A percentile compares a stretch with the other conserved stretches of the same genome.
These are phyloP conservation scores for Hondaea fermentalgiana DNA, from an alignment of 108 stramenopile species.

Conservation along the genomic window DNA sequence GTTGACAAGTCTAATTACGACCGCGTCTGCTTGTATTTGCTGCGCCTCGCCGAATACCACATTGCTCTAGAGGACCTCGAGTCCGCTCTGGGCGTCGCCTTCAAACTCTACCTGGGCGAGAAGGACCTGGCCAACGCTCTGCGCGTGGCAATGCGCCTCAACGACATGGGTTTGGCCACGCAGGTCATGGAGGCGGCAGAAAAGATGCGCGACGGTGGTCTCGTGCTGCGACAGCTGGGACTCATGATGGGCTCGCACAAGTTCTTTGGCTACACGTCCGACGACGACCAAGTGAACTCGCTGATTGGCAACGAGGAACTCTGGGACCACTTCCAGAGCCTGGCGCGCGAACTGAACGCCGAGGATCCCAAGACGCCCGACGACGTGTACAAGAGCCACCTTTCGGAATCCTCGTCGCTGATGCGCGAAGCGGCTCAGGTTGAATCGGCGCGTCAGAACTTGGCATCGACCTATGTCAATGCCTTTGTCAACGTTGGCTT, in stretches of 20 bases:
- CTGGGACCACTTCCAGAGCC: constrained; percentile 72
- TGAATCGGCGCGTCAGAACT: constrained; percentile 93
- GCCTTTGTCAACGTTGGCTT: constrained; percentile 98
- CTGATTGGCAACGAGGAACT: constrained; percentile 85
- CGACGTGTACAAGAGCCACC: constrained; percentile 97
- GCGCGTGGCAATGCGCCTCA: constrained; percentile 79
- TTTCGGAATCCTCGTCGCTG: constrained; percentile 81
- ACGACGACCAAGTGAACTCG: constrained; percentile 66
- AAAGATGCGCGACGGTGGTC: constrained; percentile 25
- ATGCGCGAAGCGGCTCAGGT: constrained; percentile 73
- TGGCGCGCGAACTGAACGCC: constrained; percentile 72
- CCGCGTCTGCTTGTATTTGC: constrained; percentile 89
- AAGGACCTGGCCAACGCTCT: constrained; percentile 75
- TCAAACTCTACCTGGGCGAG: constrained; percentile 73
- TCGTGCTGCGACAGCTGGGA: constrained; percentile 53
- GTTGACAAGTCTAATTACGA: constrained; percentile 86
- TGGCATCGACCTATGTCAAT: constrained; percentile 95
- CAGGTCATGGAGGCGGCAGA: background rate
- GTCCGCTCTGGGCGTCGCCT: constrained; percentile 80
- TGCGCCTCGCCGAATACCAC: constrained; percentile 91
- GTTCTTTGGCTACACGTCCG: background rate
- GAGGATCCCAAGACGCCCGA: constrained; percentile 90
- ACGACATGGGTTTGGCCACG: constrained; percentile 18
- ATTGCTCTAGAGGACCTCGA: constrained; percentile 77
- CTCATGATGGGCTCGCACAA: constrained; percentile 41